Percentiles rank a stretch among this genome's conserved stretches.
phyloP scores from a whole-genome alignment of 2,329 filamentous ascomycete genomes.

The Colletotrichum liaoningense region DNA sequence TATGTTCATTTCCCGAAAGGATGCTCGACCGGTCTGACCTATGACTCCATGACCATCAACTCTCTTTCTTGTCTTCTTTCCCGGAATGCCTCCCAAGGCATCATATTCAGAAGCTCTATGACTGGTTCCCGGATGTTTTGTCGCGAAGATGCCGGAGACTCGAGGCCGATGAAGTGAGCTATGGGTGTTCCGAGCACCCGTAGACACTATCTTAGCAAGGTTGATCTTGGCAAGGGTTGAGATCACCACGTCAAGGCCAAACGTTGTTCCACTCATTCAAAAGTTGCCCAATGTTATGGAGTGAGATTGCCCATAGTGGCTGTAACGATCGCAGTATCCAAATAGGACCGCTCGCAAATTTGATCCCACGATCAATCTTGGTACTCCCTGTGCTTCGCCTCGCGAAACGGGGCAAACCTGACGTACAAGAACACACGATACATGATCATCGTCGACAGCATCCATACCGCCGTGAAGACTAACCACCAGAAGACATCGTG shows the following conservation, averaged over 20 bases:
- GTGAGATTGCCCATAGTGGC: neutral
- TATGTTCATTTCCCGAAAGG: too few relatives aligned
- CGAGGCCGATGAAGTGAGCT: neutral
- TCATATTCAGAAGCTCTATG: accelerated
- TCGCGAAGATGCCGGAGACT: too few relatives aligned
- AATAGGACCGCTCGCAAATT: neutral
- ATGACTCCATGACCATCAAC: neutral
- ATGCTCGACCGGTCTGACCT: neutral
- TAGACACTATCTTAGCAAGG: neutral
- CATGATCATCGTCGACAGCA: neutral
- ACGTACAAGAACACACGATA: neutral
- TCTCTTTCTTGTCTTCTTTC: neutral
- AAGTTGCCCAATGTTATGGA: neutral
- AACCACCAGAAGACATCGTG: neutral
- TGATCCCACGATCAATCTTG: neutral
- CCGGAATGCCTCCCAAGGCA: neutral
- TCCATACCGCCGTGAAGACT: neutral
- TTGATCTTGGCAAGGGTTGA: neutral
- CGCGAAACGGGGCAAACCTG: neutral
- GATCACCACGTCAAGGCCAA: neutral
- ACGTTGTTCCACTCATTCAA: neutral
- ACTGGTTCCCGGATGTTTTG: neutral
- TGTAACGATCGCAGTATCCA: neutral
- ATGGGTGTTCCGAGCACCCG: neutral
- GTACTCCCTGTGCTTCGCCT: neutral